Base-by-base conservation (phyloP, 2,329 filamentous ascomycete species). In the Trichoderma atroviride region DNA sequence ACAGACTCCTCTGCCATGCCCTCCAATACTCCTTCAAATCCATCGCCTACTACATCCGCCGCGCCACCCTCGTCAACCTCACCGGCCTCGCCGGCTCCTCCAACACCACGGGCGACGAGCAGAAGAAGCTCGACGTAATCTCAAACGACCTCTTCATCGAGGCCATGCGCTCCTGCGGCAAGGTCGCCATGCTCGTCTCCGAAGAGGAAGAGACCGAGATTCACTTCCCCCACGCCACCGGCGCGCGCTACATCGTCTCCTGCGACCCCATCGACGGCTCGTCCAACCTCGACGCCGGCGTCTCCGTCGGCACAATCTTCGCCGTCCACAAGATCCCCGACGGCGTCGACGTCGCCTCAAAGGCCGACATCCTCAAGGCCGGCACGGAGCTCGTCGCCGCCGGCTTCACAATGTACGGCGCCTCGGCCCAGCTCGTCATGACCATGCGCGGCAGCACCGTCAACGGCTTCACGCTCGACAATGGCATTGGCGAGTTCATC, bases 341-440 rank as follows among this genome's bases (percentile, higher is more conserved):
- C 16, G 90, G 87, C 73, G 89, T 91, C 16, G 85, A 83, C 70
- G 92, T 92, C 73, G 91, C 87, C 70, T 91, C 92, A 70, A 91
- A 92, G 75, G 93, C 96, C 77, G 94, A 98, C 79, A 88, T 99
- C 71, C 87, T 98, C 70, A 90, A 90, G 81, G 92, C 96, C 0
- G 96, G 96, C 69, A 95, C 92, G 1, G 94, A 97, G 82, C 88
- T 98, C 74, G 88, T 98, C 24, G 95, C 96, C 43, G 91, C 93
- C 27, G 96, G 96, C n/a, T 99, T 99, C 87, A 99, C 96, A 82
- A 99, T 99, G 96, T 99, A 99, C 83, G 96, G 96, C 78, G 96
- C 96, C 74, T 97, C 94, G 3, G 90, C 96, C 4, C 95, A 98
- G 84, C 87, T 99, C 57, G 96, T 99, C 76, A 92, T 99, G 78